Evolutionary conservation across 2,329 filamentous ascomycete species (phyloP).

Genomic region (Grosmannia huntii): DNA sequence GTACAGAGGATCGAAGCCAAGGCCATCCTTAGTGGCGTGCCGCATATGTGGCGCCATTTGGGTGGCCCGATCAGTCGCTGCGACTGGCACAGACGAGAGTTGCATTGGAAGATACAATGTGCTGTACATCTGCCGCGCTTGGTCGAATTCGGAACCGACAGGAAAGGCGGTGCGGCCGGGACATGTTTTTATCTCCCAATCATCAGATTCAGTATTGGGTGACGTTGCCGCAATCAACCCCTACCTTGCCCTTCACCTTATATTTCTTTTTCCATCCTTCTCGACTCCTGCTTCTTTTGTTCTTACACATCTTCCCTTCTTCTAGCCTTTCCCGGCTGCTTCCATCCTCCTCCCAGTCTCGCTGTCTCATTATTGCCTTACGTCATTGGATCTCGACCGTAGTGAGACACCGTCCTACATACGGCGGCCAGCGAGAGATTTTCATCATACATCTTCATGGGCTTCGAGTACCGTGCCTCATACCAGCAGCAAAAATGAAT

Average conservation of each 20-base stretch:
- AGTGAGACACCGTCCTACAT: no score
- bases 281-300: neutral
- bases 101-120: neutral
- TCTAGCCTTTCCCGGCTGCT: neutral
- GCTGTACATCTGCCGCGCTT: neutral
- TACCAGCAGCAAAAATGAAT: slow-evolving; percentile 17
- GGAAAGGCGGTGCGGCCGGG: neutral
- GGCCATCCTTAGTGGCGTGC: neutral
- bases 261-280: neutral
- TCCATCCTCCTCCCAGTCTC: neutral
- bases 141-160: neutral
- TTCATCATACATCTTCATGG: no score
- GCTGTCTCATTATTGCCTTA: neutral
- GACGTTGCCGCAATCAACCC: neutral
- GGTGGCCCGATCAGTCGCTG: neutral
- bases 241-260: neutral
- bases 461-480: no score
- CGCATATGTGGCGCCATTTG: neutral
- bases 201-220: neutral
- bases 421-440: no score
- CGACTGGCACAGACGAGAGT: neutral
- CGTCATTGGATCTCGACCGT: no score
- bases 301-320: neutral
- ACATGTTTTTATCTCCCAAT: neutral
- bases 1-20: neutral